Base-by-base conservation (phyloP, 805 yeast genomes). In the Kazachstania martiniae region DNA sequence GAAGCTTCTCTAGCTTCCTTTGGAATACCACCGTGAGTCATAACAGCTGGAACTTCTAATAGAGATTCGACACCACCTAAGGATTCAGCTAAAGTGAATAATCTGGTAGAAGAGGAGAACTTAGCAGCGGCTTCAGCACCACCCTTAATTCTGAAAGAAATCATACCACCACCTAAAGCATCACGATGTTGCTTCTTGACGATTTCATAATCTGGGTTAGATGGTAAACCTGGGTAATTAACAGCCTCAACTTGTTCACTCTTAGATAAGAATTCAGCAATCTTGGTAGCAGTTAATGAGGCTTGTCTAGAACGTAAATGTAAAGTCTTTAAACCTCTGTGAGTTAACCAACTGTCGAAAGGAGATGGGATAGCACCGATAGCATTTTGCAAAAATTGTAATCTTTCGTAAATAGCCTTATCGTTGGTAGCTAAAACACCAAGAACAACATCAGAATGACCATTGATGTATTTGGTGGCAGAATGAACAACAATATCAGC, bases 21-120 rank as follows among this genome's bases (percentile, higher is more conserved):
- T 51, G 91, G 85, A 57, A 83, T 83, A 54, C 94, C 94, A 35
- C 89, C 91, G 50, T 83, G 94, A 47, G 94, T 83, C 94, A 83
- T 83, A 36, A 75, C 73, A 29, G 94, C 91, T 26, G 94, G 95
- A 30, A 84, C 87, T 61, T 84, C 94, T 43, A 81, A 62, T 50
- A 83, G 66, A 7, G 87, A 77, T 64, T 84, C 94, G 41, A 84
- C 77, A 46, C 94, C 94, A 44, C 95, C 95, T 40, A 84, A 70
- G 14, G 94, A 82, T 63, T 85, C 94, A 36, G 94, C 94, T 51
- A 84, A 66, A 14, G 91, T 77, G 68, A 84, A 84, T 39, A 81
- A 54, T 62, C 77, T 72, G 41, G 93, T 81, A 28, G 74, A 51
- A 28, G 80, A 73, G 38, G 87, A 72, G 68, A 84, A 81, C 44